Percentiles rank a stretch among this genome's conserved stretches.
Evolutionary conservation across 805 yeast species (phyloP).

Genomic region (Starmerella potacharoeniae): DNA sequence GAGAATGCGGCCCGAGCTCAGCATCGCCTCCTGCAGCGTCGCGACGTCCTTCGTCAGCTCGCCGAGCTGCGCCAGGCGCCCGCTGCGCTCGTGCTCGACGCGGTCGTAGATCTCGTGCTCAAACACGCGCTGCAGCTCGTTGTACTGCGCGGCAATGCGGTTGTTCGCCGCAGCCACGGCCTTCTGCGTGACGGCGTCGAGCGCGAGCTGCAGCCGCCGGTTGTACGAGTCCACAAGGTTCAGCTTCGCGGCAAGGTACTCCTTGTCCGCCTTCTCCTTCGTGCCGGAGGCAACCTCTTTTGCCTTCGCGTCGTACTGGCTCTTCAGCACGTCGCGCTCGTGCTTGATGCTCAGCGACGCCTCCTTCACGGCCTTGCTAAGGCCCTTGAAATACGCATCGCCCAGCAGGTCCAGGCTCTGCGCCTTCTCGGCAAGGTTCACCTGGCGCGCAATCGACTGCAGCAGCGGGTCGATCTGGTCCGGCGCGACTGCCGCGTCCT

Average conservation of each 20-base stretch:
- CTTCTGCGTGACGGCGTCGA: conserved; percentile 54
- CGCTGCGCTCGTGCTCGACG: conserved; percentile 65
- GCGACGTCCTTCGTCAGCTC: conserved; percentile 49
- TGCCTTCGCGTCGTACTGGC: conserved; percentile 5
- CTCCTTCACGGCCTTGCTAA: conserved; percentile 13
- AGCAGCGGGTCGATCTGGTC: conserved; percentile 11
- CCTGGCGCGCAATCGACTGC: conserved; percentile 19
- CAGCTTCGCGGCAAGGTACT: conserved; percentile 35
- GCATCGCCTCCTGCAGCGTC: conserved; percentile 36
- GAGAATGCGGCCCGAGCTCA: conserved; percentile 32
- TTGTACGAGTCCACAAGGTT: conserved; percentile 53
- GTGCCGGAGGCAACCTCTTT: conserved; percentile 5
- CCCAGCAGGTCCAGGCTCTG: conserved; percentile 14
- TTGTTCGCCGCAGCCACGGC: conserved; percentile 64
- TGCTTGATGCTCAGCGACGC: conserved; percentile 11
- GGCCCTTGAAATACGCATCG: conserved; percentile 7
- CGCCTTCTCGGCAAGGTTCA: conserved; percentile 20
- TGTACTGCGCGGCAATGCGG: conserved; percentile 52
- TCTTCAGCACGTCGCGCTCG: conserved; percentile 10
- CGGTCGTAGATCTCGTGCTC: conserved; percentile 44
- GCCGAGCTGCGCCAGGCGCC: conserved; percentile 59
- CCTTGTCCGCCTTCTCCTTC: conserved; percentile 18
- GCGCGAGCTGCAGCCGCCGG: conserved; percentile 47
- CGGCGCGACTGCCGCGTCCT: background rate
- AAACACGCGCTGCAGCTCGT: conserved; percentile 58